A percentile compares a stretch with the other conserved stretches of the same genome.
Evolutionary conservation across 305 asterid genomes (phyloP).

Genomic region (Solanum hybrid): DNA sequence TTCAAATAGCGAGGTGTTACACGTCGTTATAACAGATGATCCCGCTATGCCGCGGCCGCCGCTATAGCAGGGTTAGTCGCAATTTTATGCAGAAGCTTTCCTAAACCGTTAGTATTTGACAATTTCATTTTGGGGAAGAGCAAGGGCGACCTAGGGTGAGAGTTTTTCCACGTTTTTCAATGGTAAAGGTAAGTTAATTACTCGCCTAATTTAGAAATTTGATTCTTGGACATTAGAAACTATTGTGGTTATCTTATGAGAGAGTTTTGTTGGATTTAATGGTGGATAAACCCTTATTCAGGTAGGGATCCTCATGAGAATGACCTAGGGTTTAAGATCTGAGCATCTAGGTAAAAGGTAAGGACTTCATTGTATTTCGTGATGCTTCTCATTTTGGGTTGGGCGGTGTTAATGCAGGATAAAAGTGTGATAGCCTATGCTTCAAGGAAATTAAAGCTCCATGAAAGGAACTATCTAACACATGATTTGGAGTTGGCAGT

Average conservation of each 20-base stretch:
- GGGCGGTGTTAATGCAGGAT: not conserved
- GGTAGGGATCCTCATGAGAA: too few species aligned
- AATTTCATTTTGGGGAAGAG: not conserved
- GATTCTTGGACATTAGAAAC: not conserved
- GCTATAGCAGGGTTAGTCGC: too few species aligned
- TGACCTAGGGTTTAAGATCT: not conserved
- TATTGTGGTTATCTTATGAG: not conserved
- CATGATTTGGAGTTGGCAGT: not conserved
- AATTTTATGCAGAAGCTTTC: not conserved
- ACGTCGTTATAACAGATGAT: too few species aligned
- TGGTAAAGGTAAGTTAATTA: not conserved
- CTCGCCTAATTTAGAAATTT: not conserved
- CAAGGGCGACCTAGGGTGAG: not conserved
- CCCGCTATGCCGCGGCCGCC: not conserved
- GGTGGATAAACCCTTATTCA: not conserved
- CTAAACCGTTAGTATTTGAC: not conserved
- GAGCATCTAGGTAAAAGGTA: not conserved
- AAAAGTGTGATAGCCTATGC: not conserved
- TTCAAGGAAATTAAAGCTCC: not conserved
- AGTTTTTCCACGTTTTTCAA: not conserved
- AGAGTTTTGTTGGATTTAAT: not conserved
- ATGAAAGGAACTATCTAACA: not conserved
- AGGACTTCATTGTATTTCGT: not conserved
- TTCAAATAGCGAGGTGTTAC: too few species aligned
- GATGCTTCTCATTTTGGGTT: not conserved